A percentile compares a stretch with the other conserved stretches of the same genome.
phyloP scores from a whole-genome alignment of 164 flowering plant genomes.

The Vitis riparia region DNA sequence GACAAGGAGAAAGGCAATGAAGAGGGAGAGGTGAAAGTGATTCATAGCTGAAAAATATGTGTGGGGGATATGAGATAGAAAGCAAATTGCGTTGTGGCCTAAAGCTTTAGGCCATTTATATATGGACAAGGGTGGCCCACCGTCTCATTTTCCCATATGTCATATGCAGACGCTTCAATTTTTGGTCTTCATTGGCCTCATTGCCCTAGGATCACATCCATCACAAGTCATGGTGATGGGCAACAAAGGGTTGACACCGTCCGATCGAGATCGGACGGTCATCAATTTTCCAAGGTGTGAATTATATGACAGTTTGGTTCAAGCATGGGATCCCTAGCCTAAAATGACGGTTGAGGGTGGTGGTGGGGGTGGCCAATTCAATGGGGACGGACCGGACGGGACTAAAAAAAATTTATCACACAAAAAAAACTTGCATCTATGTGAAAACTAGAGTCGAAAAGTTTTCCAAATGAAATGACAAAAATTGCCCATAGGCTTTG shows the following conservation, averaged over 20 bases:
- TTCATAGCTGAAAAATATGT: slow-evolving; percentile 22
- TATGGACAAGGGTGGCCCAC: not conserved
- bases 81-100: not conserved
- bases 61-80: slow-evolving; percentile 2
- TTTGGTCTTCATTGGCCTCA: too few species aligned
- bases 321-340: slow-evolving; percentile 4
- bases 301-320: not conserved
- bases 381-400: slow-evolving; percentile 7
- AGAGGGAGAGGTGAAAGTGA: slow-evolving; percentile 24
- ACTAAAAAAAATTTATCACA: not conserved
- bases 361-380: slow-evolving; percentile 10
- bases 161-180: too few species aligned
- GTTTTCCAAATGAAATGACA: not conserved
- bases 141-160: too few species aligned
- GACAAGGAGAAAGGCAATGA: slow-evolving; percentile 19
- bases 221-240: not conserved
- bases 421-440: not conserved
- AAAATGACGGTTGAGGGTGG: slow-evolving; percentile 12
- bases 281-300: not conserved
- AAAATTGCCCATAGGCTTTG: slow-evolving; percentile 2
- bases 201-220: too few species aligned
- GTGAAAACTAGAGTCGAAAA: slow-evolving; percentile 15
- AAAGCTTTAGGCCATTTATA: not conserved
- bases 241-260: not conserved
- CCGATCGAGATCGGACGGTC: not conserved